phyloP scores from a whole-genome alignment of 345 rosid species.

The Bretschneidera sinensis region DNA sequence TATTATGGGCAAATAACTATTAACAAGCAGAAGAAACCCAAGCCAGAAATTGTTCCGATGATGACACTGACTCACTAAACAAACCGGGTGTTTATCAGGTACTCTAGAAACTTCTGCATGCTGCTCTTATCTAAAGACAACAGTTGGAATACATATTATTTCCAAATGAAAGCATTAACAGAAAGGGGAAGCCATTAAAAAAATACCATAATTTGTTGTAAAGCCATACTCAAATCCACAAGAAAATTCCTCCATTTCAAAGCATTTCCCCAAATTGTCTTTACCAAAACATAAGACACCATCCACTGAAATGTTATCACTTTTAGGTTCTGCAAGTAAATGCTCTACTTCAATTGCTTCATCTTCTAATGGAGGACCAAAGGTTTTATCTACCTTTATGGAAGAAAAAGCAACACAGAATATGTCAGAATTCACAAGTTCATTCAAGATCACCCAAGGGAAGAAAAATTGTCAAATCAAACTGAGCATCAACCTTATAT shows the following conservation, averaged over 20 bases:
- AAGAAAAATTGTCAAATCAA: neutral
- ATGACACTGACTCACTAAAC: too few relatives aligned
- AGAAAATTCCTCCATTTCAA: slow-evolving; percentile 44
- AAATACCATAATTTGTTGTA: slow-evolving; percentile 36
- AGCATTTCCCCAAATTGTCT: slow-evolving; percentile 42
- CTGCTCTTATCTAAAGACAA: neutral
- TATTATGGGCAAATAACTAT: too few relatives aligned
- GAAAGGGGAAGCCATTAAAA: slow-evolving; percentile 7
- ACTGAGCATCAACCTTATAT: slow-evolving; percentile 7
- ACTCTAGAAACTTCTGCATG: too few relatives aligned
- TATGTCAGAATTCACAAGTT: slow-evolving; percentile 5
- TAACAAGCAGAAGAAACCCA: neutral
- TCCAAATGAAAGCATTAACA: slow-evolving; percentile 7
- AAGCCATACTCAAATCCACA: slow-evolving; percentile 41
- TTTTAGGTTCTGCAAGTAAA: slow-evolving; percentile 43
- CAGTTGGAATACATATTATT: neutral
- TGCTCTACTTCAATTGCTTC: slow-evolving; percentile 41
- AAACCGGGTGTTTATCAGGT: too few relatives aligned
- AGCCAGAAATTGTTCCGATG: neutral
- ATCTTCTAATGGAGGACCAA: slow-evolving; percentile 35
- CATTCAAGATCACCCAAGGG: slow-evolving; percentile 2
- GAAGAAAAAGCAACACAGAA: neutral
- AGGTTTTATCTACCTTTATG: slow-evolving; percentile 43
- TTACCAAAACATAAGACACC: slow-evolving; percentile 42
- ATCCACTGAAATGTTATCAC: slow-evolving; percentile 45